These are phyloP conservation scores for Xanthoceras sorbifolium DNA, from an alignment of 345 rosid species.

Conservation along the genomic window DNA sequence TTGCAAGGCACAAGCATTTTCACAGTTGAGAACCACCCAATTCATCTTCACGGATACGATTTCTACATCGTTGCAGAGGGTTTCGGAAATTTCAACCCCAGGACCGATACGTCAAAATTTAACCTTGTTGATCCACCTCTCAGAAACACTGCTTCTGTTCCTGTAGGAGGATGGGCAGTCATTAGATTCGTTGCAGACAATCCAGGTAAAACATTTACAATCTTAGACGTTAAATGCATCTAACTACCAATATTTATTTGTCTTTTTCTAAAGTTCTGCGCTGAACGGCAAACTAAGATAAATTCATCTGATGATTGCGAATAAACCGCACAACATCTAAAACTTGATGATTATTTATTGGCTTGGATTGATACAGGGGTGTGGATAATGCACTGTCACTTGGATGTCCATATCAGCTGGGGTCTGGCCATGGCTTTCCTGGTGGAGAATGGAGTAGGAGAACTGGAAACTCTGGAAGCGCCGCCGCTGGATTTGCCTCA, in stretches of 20 bases:
- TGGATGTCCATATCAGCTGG: slow-evolving; percentile 90
- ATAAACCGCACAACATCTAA: too few species aligned
- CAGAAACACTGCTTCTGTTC: slow-evolving; percentile 82
- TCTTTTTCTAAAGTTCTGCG: too few species aligned
- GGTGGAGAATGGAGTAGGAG: slow-evolving; percentile 77
- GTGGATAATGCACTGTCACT: slow-evolving; percentile 95
- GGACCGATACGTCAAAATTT: slow-evolving; percentile 64
- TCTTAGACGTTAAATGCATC: neutral
- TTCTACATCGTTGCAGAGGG: slow-evolving; percentile 84
- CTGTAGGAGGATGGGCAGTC: slow-evolving; percentile 87
- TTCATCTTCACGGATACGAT: slow-evolving; percentile 94
- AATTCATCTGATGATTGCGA: neutral
- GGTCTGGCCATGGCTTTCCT: slow-evolving; percentile 86
- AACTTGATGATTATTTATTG: neutral
- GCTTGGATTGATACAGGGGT: slow-evolving; percentile 50
- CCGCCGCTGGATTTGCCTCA: slow-evolving; percentile 74
- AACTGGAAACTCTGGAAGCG: slow-evolving; percentile 51
- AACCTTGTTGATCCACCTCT: slow-evolving; percentile 90
- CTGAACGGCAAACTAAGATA: too few species aligned
- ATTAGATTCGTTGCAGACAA: slow-evolving; percentile 92
- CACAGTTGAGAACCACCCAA: slow-evolving; percentile 86
- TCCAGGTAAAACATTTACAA: slow-evolving; percentile 57
- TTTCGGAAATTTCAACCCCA: slow-evolving; percentile 82
- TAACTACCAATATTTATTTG: too few species aligned
- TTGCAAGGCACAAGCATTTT: slow-evolving; percentile 82